Evolutionary conservation across 768 basidiomycete species (phyloP), one percentile per base, ranked within the genome.

Genomic region (Macrolepiota albuminosa): DNA sequence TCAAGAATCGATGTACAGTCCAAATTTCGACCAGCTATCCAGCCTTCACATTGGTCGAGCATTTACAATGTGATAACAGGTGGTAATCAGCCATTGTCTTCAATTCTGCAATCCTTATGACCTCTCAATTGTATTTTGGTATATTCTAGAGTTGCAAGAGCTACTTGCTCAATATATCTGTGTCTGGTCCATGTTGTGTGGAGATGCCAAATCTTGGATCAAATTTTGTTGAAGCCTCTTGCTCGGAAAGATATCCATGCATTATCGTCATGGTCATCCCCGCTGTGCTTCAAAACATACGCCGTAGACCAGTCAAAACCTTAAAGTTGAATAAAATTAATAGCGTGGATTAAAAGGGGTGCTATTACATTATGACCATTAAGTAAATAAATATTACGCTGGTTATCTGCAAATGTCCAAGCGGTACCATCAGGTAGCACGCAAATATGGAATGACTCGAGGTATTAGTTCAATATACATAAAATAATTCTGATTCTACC

Each of bases 401-500:
- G 13, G 34, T 16, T 4, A 16, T 29, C 26, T 54, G 16, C 2
- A 18, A 8, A 42, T 37, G 13, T 52, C 26, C 26, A 29, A 24
- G 39, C 14, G 11, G 21, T 52, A 52, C 34, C 36, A 36, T 37
- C 34, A 21, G 51, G 52, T 54, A 54, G 13, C 26, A n/a, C 29
- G n/a, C 29, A 42, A n/a, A 42, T 7, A 7, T 29, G 21, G n/a
- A 33, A 13, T 31, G 40, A 18, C 40, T 54, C 53, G n/a, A 42
- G n/a, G 29, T 33, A 54, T 54, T 54, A 33, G 49, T 29, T 72
- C 61, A 71, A 63, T 74, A 73, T 21, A 71, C 69, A 62, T 72
- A 71, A 52, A 71, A 72, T 45, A 71, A 61, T 63, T 73, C 71
- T 14, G 69, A 70, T 50, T 75, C 72, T 64, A 76, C 48, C 36